Evolutionary conservation across 2,329 filamentous ascomycete genomes (phyloP).

Genomic region (Xylaria sp.): DNA sequence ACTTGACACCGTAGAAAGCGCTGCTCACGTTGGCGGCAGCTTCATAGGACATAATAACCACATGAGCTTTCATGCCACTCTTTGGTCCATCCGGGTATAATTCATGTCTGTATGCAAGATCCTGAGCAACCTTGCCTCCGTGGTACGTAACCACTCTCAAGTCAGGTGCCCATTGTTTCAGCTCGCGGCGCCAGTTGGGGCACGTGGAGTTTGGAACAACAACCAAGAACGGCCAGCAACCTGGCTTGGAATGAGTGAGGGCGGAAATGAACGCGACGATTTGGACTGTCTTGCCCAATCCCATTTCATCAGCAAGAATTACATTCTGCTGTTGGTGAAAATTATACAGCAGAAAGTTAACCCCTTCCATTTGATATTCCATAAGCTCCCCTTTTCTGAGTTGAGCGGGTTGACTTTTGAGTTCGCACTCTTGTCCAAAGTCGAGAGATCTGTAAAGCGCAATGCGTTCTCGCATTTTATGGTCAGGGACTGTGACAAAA

Average conservation of each 20-base stretch:
- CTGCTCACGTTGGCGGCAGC: conserved; percentile 80
- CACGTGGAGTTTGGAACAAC: conserved; percentile 96
- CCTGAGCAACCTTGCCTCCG: conserved; percentile 78
- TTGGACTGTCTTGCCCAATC: conserved; percentile 96
- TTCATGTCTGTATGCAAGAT: conserved; percentile 83
- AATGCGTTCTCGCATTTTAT: conserved; percentile 74
- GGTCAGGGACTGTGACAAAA: conserved; percentile 66
- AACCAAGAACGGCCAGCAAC: conserved; percentile 91
- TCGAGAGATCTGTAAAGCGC: conserved; percentile 71
- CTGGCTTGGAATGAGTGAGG: conserved; percentile 72
- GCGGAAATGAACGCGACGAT: conserved; percentile 84
- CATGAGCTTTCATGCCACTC: conserved; percentile 83
- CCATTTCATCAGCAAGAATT: conserved; percentile 97
- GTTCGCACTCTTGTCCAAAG: conserved; percentile 74
- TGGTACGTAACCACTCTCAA: conserved; percentile 94
- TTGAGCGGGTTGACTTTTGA: conserved; percentile 76
- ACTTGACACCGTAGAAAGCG: conserved; percentile 77
- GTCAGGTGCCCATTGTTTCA: conserved; percentile 90
- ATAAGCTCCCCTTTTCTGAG: conserved; percentile 85
- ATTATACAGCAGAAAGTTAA: conserved; percentile 95
- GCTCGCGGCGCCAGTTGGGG: conserved; percentile 96
- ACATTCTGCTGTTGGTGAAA: conserved; percentile 86
- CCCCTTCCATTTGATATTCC: conserved; percentile 90
- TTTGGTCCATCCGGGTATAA: conserved; percentile 76
- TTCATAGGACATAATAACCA: conserved; percentile 96